Conservation (phyloP, 2,329 filamentous ascomycete species). For the Colletotrichum sp. region DNA sequence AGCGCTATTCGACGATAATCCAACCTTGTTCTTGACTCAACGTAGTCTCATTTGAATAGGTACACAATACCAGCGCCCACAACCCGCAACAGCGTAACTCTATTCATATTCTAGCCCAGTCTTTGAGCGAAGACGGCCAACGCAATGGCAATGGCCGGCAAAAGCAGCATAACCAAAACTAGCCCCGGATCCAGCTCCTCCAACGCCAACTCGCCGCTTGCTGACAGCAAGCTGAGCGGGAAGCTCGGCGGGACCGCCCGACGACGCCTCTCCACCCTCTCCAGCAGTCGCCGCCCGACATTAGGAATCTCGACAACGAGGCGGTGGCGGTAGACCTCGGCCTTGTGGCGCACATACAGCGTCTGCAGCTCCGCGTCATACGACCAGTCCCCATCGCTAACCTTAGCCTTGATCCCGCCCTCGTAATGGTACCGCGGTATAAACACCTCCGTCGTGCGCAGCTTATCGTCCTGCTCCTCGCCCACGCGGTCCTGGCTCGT, state of each 20-base stretch:
- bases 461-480: slow-evolving; percentile 17
- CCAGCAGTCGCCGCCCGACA: slow-evolving; percentile 25
- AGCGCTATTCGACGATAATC: background rate
- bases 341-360: slow-evolving; percentile 28
- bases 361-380: slow-evolving; percentile 33
- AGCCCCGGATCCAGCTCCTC: slow-evolving; percentile 2
- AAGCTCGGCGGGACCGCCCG: slow-evolving; percentile 5
- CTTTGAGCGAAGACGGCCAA: background rate
- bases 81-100: no score
- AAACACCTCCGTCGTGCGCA: slow-evolving; percentile 41
- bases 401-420: slow-evolving; percentile 27
- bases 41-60: background rate
- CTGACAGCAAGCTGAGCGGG: slow-evolving; percentile 1
- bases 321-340: slow-evolving; percentile 18
- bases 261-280: slow-evolving; percentile 14
- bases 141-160: background rate
- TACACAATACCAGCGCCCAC: background rate
- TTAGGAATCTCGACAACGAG: slow-evolving; percentile 30
- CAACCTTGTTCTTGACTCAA: background rate
- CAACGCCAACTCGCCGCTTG: slow-evolving; percentile 2
- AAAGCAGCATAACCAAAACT: background rate
- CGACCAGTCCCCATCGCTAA: slow-evolving; percentile 35
- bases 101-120: background rate
- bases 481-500: background rate
- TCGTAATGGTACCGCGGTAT: slow-evolving; percentile 43